Conservation (phyloP, 495 filamentous ascomycete species). For the Trichoderma gamsii region DNA sequence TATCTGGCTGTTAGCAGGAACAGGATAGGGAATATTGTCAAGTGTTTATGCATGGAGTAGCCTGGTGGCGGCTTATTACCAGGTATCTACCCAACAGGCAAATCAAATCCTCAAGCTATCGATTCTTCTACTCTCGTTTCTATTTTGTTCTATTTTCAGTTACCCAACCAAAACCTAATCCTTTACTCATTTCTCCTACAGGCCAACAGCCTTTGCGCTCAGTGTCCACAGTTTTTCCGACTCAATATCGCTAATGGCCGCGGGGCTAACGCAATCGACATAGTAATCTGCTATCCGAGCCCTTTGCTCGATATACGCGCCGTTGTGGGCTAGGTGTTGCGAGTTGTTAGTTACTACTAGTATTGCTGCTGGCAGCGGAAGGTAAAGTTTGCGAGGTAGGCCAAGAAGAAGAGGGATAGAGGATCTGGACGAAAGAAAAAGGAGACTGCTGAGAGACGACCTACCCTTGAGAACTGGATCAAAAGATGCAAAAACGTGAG, state of each 20-base stretch:
- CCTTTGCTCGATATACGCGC: not conserved
- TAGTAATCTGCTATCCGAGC: not conserved
- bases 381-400: not conserved
- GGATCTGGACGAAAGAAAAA: not conserved
- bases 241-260: conserved; percentile 1
- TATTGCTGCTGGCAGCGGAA: not conserved
- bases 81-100: no score
- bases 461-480: conserved; percentile 6
- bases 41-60: no score
- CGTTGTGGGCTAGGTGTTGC: not conserved
- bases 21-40: no score
- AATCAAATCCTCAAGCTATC: not conserved
- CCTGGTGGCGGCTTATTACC: no score
- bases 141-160: not conserved
- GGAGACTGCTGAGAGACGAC: not conserved
- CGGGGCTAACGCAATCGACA: not conserved
- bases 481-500: not conserved
- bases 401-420: not conserved
- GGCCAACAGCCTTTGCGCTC: not conserved
- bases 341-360: not conserved
- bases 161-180: not conserved
- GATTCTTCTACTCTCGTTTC: not conserved
- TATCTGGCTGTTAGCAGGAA: no score
- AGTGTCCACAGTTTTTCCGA: not conserved
- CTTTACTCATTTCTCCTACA: not conserved